A percentile compares a stretch with the other conserved stretches of the same genome.
Conservation (phyloP, 768 basidiomycete genomes). For the Mycena pura region DNA sequence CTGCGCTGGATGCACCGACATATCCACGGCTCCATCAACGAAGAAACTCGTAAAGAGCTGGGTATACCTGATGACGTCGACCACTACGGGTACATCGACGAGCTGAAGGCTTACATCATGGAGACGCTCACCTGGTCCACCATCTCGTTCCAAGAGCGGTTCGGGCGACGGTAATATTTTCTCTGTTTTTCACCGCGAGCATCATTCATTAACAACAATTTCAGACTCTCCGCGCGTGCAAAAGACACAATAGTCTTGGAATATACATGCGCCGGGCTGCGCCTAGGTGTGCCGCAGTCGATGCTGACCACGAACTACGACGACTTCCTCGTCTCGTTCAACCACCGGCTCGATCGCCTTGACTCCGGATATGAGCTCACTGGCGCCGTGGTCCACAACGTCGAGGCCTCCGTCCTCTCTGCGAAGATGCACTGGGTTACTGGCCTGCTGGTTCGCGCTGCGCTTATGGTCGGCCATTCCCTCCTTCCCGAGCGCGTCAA, state of each 20-base stretch:
- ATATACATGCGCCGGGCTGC: constrained; percentile 22
- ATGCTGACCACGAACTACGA: constrained; percentile 22
- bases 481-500: constrained; percentile 18
- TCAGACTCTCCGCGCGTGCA: constrained; percentile 19
- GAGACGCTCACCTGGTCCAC: constrained; percentile 24
- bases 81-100: constrained; percentile 20
- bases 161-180: constrained; percentile 12
- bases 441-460: constrained; percentile 5
- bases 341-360: constrained; percentile 17
- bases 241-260: constrained; percentile 26
- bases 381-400: constrained; percentile 13
- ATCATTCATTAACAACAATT: neutral
- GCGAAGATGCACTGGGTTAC: constrained; percentile 18
- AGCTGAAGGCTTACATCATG: constrained; percentile 23
- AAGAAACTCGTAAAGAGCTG: constrained; percentile 19
- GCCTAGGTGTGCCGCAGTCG: constrained; percentile 19
- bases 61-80: constrained; percentile 17
- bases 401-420: constrained; percentile 14
- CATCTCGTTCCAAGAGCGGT: constrained; percentile 19
- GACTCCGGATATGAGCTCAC: constrained; percentile 18
- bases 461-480: constrained; percentile 23
- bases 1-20: constrained; percentile 24
- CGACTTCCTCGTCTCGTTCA: constrained; percentile 22
- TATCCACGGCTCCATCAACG: constrained; percentile 17
- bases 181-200: neutral